These are phyloP conservation scores for Asclepias syriaca DNA, from an alignment of 257 asterid species.

Conservation along the genomic window DNA sequence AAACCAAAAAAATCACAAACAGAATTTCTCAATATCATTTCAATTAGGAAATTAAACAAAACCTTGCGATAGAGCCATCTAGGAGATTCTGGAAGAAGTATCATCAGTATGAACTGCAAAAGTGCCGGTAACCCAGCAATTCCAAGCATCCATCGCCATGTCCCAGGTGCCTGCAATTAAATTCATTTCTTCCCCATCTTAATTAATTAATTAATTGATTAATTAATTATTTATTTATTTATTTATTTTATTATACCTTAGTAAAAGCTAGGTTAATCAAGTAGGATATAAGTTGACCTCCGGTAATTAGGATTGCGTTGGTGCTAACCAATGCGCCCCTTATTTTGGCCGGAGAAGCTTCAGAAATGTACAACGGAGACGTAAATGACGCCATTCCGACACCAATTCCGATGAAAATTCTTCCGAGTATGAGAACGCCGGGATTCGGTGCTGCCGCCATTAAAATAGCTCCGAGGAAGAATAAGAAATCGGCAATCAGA, in stretches of 20 bases:
- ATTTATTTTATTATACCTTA: slow-evolving; percentile 21
- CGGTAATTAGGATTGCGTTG: slow-evolving; percentile 8
- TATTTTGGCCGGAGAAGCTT: slow-evolving; percentile 45
- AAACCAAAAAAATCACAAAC: not conserved
- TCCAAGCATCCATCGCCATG: slow-evolving; percentile 97
- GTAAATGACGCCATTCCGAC: slow-evolving; percentile 9
- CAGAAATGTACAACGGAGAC: slow-evolving; percentile 34
- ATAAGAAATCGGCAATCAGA: slow-evolving; percentile 39
- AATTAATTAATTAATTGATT: not conserved
- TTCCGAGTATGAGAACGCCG: slow-evolving; percentile 28
- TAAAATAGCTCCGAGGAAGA: slow-evolving; percentile 29
- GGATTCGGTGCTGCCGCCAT: slow-evolving; percentile 30
- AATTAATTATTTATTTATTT: too few species aligned
- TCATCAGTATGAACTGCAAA: slow-evolving; percentile 60
- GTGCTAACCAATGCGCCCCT: slow-evolving; percentile 50
- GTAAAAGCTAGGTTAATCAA: slow-evolving; percentile 46
- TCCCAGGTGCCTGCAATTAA: slow-evolving; percentile 38
- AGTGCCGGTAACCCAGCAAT: slow-evolving; percentile 70
- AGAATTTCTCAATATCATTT: too few species aligned
- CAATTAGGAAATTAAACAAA: not conserved
- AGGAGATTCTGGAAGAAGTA: slow-evolving; percentile 82
- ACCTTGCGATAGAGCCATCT: slow-evolving; percentile 77
- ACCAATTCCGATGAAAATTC: slow-evolving; percentile 32
- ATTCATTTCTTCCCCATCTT: not conserved
- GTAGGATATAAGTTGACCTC: slow-evolving; percentile 41